Conservation (phyloP, 345 rosid genomes). For the Lumnitzera racemosa region DNA sequence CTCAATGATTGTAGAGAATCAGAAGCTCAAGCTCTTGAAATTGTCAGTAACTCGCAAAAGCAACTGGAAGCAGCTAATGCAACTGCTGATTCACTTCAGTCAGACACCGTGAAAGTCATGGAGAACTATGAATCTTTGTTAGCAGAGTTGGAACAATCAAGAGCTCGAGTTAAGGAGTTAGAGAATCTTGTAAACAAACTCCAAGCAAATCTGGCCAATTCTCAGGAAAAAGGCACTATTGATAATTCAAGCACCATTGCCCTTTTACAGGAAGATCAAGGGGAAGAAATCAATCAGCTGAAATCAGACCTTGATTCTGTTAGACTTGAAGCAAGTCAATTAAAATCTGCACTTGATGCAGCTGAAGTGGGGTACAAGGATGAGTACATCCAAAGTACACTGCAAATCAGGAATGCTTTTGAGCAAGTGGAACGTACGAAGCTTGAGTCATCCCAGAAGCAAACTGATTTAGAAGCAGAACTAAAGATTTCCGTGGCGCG, state of each 20-base stretch:
- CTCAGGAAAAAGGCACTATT: not conserved
- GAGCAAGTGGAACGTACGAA: slow-evolving; percentile 61
- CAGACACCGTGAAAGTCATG: slow-evolving; percentile 48
- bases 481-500: slow-evolving; percentile 31
- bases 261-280: too few relatives aligned
- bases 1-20: slow-evolving; percentile 58
- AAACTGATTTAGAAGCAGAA: slow-evolving; percentile 46
- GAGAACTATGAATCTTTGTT: slow-evolving; percentile 52
- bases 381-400: slow-evolving; percentile 75
- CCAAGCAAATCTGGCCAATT: slow-evolving; percentile 18
- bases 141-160: slow-evolving; percentile 63
- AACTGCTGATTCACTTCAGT: slow-evolving; percentile 50
- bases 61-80: slow-evolving; percentile 57
- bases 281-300: slow-evolving; percentile 31
- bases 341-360: slow-evolving; percentile 61
- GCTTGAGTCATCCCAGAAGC: slow-evolving; percentile 46
- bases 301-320: slow-evolving; percentile 44
- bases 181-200: slow-evolving; percentile 61
- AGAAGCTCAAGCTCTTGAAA: slow-evolving; percentile 65
- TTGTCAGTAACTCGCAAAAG: slow-evolving; percentile 42
- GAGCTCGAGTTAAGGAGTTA: slow-evolving; percentile 44
- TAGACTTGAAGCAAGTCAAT: slow-evolving; percentile 49
- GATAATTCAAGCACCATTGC: too few relatives aligned
- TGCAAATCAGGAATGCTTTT: slow-evolving; percentile 79
- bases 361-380: slow-evolving; percentile 81